A percentile compares a stretch with the other conserved stretches of the same genome.
Evolutionary conservation across 805 yeast species (phyloP).

Genomic region (Cyberlindnera veronae): DNA sequence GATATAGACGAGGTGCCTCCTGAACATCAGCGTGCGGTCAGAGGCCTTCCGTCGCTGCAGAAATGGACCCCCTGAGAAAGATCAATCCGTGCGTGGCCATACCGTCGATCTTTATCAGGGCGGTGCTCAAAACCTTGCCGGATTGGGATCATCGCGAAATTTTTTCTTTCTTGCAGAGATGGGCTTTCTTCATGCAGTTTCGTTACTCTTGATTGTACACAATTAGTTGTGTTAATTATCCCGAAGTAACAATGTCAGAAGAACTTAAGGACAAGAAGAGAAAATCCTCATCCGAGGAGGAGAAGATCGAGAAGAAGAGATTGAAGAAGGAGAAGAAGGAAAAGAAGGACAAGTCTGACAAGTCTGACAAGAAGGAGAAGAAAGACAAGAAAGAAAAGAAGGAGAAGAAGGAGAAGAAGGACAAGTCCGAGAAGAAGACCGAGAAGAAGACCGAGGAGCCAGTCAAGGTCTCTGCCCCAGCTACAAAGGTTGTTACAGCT

Average conservation of each 20-base stretch:
- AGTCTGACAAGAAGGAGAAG: slow-evolving; percentile 26
- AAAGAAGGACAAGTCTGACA: slow-evolving; percentile 37
- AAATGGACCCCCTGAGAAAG: no score
- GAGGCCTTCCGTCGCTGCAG: no score
- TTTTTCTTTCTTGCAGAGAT: slow-evolving; percentile 10
- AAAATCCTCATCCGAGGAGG: slow-evolving; percentile 11
- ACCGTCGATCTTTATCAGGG: no score
- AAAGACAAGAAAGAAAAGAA: slow-evolving; percentile 12
- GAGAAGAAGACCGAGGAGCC: slow-evolving; percentile 21
- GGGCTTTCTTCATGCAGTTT: not conserved
- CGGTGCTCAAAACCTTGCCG: slow-evolving; percentile 11
- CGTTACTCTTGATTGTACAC: not conserved
- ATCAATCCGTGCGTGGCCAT: no score
- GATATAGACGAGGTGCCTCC: no score
- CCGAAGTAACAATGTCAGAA: slow-evolving; percentile 18
- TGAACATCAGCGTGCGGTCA: no score
- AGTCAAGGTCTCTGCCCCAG: slow-evolving; percentile 29
- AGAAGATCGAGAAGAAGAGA: slow-evolving; percentile 17
- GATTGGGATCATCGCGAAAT: slow-evolving; percentile 5
- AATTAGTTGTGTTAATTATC: not conserved
- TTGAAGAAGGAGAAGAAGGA: slow-evolving; percentile 27
- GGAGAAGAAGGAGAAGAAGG: slow-evolving; percentile 36
- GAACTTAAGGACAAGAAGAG: slow-evolving; percentile 25
- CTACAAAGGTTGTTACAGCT: slow-evolving; percentile 3
- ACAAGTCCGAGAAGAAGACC: slow-evolving; percentile 33